Evolutionary conservation across 345 rosid genomes (phyloP), one percentile per base, ranked within the genome.

Genomic region (Lenwebbia sp.): DNA sequence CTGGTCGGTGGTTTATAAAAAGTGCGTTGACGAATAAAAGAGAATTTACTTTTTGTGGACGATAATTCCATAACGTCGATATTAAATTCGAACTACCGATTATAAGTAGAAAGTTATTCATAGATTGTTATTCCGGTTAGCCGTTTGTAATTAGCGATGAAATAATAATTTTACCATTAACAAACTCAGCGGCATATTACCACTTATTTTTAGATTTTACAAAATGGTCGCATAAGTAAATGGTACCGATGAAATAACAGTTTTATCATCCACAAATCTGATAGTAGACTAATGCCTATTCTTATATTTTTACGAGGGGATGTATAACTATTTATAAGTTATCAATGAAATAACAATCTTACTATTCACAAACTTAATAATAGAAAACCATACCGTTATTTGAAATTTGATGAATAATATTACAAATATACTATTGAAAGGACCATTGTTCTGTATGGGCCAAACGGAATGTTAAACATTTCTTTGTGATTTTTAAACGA

Each of bases 391-490:
- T 14, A n/a, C 1, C 0, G 0, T n/a, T 6, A n/a, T 60, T 60
- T 6, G 2, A 13, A 60, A n/a, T 58, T 58, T 60, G 21, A 26
- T 0, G 21, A 60, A 60, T 6, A 8, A 1, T 58, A 58, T 28
- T n/a, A 58, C 37, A 6, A 60, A 60, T n/a, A n/a, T n/a, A 28
- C 4, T 12, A 57, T 26, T 26, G 33, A 58, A n/a, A n/a, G 17
- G 21, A 60, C 7, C 8, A n/a, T n/a, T 6, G 7, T 13, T 60
- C 2, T 13, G 0, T 0, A 13, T 60, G 9, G 70, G 10, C 37
- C 4, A 13, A 14, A 13, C 1, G 0, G 0, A 2, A 11, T 5
- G 62, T 57, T 26, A 2, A 26, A 57, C 33, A 26, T 7, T 57
- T 25, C 8, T 5, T 57, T 3, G 0, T 57, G 3, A 57, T 57